Evolutionary conservation across 2,329 filamentous ascomycete species (phyloP), one percentile per base, ranked within the genome.

Genomic region (Knufia fluminis): DNA sequence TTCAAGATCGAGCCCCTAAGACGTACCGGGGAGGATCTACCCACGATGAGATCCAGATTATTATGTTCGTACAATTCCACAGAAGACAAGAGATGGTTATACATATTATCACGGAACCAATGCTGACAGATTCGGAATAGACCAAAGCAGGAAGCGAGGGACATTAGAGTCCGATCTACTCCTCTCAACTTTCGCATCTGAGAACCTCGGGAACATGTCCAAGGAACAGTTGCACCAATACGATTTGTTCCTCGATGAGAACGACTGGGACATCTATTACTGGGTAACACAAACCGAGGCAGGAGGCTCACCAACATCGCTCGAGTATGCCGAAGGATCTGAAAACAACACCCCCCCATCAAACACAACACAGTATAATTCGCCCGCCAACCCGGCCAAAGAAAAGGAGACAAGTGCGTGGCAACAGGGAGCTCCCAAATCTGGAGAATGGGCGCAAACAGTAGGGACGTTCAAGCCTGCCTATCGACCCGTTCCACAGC

Each of bases 241-340:
- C 72, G 91, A 97, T 66, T 73, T 77, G 23, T 94, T 98, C 73
- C 81, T 98, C 50, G 92, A 98, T 68, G 92, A 98, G 71, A 98
- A 98, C 69, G 92, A 98, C 72, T 98, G 92, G 92, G 92, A 98
- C 66, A 96, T 98, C 54, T 98, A 98, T 76, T 98, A 98, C 76
- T 98, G 92, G 92, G 88, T 86, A 2, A 98, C 92, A 14, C 92
- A 98, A 68, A 82, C 88, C 59, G 75, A 83, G 1, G 63, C 67
- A 23, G 60, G 52, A 10, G 60, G 52, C 12, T 70, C 77, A 3
- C 71, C 74, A 1, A 77, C 77, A n/a, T 76, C 79, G 28, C 66
- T 73, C 47, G 73, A 79, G 50, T 73, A 73, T 41, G 74, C 76
- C 3, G 76, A 80, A 57, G 74, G 76, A 23, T 70, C 67, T 22